Evolutionary conservation across 805 yeast species (phyloP).

Genomic region (Isabelozyma gotoi): DNA sequence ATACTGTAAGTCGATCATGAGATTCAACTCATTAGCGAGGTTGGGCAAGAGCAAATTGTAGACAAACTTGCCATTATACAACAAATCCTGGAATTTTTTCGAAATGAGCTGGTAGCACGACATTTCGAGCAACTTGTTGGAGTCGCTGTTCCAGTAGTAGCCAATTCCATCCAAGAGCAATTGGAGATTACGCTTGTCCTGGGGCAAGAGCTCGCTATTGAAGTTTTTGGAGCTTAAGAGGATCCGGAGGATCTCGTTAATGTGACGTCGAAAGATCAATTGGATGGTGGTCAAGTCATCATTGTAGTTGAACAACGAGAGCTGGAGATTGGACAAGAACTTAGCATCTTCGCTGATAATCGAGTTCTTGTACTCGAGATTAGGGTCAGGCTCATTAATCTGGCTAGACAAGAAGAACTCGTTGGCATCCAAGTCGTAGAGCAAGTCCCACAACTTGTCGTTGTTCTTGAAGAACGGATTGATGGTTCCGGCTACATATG

Average conservation of each 20-base stretch:
- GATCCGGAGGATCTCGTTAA: constrained; percentile 41
- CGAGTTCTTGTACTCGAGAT: constrained; percentile 26
- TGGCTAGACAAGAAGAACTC: constrained; percentile 33
- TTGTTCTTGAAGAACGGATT: constrained; percentile 62
- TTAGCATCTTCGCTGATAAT: constrained; percentile 46
- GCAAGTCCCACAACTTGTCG: constrained; percentile 57
- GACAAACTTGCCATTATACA: constrained; percentile 27
- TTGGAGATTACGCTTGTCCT: constrained; percentile 15
- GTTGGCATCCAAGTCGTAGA: constrained; percentile 58
- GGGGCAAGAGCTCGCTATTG: constrained; percentile 15
- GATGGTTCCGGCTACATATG: constrained; percentile 64
- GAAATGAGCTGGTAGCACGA: constrained; percentile 40
- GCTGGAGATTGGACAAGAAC: constrained; percentile 41
- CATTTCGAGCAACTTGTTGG: constrained; percentile 38
- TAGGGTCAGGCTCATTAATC: constrained; percentile 12
- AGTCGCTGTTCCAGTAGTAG: constrained; percentile 43
- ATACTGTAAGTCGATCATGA: constrained; percentile 43
- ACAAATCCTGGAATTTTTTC: constrained; percentile 31
- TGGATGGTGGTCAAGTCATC: constrained; percentile 48
- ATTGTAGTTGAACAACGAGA: constrained; percentile 43
- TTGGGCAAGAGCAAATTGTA: constrained; percentile 36
- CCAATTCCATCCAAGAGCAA: constrained; percentile 43
- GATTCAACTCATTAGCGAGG: constrained; percentile 38
- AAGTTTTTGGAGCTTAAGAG: constrained; percentile 38
- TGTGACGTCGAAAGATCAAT: constrained; percentile 42